Base-by-base conservation (phyloP, 371 early-diverging fungal genomes). In the Parasitella parasitica region DNA sequence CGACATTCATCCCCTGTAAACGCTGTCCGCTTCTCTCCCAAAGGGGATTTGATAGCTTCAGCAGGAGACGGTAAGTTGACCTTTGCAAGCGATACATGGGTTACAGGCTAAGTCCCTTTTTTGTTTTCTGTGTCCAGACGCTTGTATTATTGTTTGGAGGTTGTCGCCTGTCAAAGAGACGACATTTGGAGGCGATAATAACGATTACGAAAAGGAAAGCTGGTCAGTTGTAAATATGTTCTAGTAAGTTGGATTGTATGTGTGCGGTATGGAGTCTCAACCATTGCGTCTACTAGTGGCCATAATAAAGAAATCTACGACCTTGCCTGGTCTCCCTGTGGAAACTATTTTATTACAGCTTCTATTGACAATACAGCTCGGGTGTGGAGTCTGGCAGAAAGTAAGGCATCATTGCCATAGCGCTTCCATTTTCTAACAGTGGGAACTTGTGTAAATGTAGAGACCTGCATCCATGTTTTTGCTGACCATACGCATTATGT, bases 311-410 rank as follows among this genome's bases (percentile, higher is more conserved):
- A 96, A 54, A 91, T 98, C 34, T 95, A 94, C 67, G 97, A 96
- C 69, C 63, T 99, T 50, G 93, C 95, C 11, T 98, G 99, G 95
- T 97, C 97, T 13, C 94, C 97, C 0, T 89, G 92, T 72, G 97
- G 94, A 24, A 73, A 82, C 28, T 91, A 86, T 59, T 84, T 99
- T 16, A 85, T 93, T 15, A 91, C 96, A 28, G 99, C 91, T 41
- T 92, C 94, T 4, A 90, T 96, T 50, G 99, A 99, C 68, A 94
- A 94, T 61, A 91, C 95, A 6, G 90, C 93, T 16, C 80, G 93
- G 54, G 87, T 99, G 28, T 99, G 95, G 94, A 86, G 92, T 73
- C 83, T 90, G 18, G 67, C 73, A 39, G 86, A 86, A 55, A 81
- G 93, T 91, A 81, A 68, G 82, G 56, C 11, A n/a, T n/a, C n/a